Conservation (phyloP, 2,329 filamentous ascomycete genomes). For the Bimuria novae-zelandiae region DNA sequence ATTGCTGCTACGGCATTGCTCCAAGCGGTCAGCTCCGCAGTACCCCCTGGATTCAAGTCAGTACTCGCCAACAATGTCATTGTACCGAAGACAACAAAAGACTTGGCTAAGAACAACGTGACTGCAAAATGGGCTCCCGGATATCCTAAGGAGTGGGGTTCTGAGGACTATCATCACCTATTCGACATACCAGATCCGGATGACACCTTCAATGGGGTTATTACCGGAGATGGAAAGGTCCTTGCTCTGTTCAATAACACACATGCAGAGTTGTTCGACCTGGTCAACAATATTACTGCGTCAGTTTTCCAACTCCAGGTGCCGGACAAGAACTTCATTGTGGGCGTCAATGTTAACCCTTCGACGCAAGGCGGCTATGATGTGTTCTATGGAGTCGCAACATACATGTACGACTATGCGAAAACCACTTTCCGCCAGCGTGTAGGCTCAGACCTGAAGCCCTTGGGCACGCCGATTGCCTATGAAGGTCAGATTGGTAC, state of each 20-base stretch:
- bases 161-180: slow-evolving; percentile 9
- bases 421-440: neutral
- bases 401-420: neutral
- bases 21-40: neutral
- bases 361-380: slow-evolving; percentile 12
- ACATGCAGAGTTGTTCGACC: slow-evolving; percentile 7
- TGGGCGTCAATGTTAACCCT: neutral
- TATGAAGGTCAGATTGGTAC: slow-evolving; percentile 6
- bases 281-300: slow-evolving; percentile 9
- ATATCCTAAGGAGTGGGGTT: slow-evolving; percentile 15
- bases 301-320: neutral
- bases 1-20: slow-evolving; percentile 1
- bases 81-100: slow-evolving; percentile 8
- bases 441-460: slow-evolving; percentile 7
- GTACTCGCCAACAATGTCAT: neutral
- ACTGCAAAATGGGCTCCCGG: slow-evolving; percentile 13
- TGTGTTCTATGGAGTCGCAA: neutral
- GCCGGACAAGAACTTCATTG: neutral
- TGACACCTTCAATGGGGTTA: neutral
- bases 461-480: neutral
- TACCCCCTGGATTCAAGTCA: neutral
- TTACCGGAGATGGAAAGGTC: slow-evolving; percentile 12
- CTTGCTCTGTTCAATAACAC: slow-evolving; percentile 9
- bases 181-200: slow-evolving; percentile 9
- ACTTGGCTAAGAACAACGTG: slow-evolving; percentile 13